Percentiles rank a stretch among this genome's conserved stretches.
phyloP scores from a whole-genome alignment of 352 stramenopile genomes.

The Globisporangium abappressorium region DNA sequence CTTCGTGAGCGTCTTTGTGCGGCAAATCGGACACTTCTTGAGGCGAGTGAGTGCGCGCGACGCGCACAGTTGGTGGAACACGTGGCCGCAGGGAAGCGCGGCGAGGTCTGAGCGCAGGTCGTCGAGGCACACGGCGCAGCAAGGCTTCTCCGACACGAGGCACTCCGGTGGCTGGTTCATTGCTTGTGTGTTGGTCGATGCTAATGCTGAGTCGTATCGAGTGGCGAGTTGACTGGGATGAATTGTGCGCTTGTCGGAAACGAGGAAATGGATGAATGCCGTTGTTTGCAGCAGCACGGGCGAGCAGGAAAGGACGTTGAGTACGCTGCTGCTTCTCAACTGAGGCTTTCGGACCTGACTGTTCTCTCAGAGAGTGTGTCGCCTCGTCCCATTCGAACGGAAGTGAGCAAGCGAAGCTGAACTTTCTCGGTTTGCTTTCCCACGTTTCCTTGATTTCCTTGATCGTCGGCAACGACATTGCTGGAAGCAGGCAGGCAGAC shows the following conservation, averaged over 20 bases:
- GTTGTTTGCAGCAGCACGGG: background rate
- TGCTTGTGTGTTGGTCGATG: background rate
- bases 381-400: background rate
- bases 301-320: slow-evolving; percentile 5
- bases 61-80: slow-evolving; percentile 38
- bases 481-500: background rate
- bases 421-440: background rate
- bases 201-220: background rate
- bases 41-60: slow-evolving; percentile 18
- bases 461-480: background rate
- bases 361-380: background rate
- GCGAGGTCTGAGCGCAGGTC: slow-evolving; percentile 27
- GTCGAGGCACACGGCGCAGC: slow-evolving; percentile 46
- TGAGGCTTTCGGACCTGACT: slow-evolving; percentile 1
- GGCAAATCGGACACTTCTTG: slow-evolving; percentile 36
- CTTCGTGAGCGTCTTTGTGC: slow-evolving; percentile 18
- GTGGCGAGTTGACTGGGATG: background rate
- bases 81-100: slow-evolving; percentile 36
- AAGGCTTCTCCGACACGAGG: background rate
- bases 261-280: background rate
- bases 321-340: background rate
- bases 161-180: background rate
- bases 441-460: too few relatives aligned
- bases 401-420: background rate
- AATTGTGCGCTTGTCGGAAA: background rate